Percentiles rank a stretch among this genome's conserved stretches.
Evolutionary conservation across 2,329 filamentous ascomycete species (phyloP).

Genomic region (Leptographium galeiforme): DNA sequence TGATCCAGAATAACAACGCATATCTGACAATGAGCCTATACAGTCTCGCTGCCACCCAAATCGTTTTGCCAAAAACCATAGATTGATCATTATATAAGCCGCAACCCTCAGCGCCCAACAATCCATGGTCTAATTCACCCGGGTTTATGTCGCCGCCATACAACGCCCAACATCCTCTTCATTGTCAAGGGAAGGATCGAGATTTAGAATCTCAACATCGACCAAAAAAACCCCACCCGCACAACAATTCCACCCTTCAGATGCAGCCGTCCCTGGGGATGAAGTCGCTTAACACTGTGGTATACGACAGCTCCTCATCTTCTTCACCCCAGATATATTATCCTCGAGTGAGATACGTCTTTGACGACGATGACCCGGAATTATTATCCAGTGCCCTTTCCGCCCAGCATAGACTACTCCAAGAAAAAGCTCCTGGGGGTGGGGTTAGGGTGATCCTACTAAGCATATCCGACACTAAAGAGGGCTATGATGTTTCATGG

Average conservation of each 20-base stretch:
- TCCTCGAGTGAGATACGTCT: constrained; percentile 82
- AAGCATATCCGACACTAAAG: constrained; percentile 33
- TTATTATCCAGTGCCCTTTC: constrained; percentile 54
- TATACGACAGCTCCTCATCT: constrained; percentile 57
- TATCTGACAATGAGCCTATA: too few species aligned
- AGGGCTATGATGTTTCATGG: constrained; percentile 42
- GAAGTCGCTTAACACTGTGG: constrained; percentile 71
- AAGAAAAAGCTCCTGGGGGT: background rate
- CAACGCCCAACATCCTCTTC: background rate
- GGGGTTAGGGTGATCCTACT: constrained; percentile 41
- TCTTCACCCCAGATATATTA: constrained; percentile 49
- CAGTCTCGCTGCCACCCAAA: too few species aligned
- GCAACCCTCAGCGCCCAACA: background rate
- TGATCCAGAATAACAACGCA: too few species aligned
- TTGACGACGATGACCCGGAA: constrained; percentile 79
- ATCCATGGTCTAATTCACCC: background rate
- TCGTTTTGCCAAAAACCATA: background rate
- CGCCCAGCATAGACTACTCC: constrained; percentile 21
- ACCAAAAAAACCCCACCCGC: background rate
- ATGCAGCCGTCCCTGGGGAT: constrained; percentile 34
- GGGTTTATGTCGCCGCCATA: background rate
- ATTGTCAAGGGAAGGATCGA: background rate
- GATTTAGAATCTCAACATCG: background rate
- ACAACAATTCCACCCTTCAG: constrained; percentile 9
- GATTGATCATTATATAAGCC: background rate